Evolutionary conservation across 1,284 basidiomycete genomes (phyloP).

Genomic region (Lignosus rhinocerotis): DNA sequence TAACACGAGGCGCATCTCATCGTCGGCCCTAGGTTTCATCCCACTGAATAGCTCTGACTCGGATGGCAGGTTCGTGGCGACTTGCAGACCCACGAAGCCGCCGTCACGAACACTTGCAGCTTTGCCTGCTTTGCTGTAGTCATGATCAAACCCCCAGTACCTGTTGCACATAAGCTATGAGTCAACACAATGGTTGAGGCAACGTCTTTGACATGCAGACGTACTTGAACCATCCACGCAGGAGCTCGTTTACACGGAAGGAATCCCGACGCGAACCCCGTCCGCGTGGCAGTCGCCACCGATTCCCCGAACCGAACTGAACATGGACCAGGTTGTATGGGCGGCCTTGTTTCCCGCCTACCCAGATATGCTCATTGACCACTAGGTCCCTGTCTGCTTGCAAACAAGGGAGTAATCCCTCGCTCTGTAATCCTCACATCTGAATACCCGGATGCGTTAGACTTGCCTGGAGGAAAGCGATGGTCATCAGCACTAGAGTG

Average conservation of each 20-base stretch:
- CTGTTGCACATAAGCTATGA: not conserved
- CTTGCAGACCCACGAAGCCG: slow-evolving; percentile 1
- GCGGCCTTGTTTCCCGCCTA: slow-evolving; percentile 24
- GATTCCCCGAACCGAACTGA: slow-evolving; percentile 31
- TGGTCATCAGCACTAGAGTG: slow-evolving; percentile 56
- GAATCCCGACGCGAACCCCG: too few species aligned
- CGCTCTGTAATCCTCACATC: slow-evolving; percentile 26
- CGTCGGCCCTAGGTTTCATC: not conserved
- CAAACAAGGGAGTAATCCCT: slow-evolving; percentile 49
- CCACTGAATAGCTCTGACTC: not conserved
- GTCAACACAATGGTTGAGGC: not conserved
- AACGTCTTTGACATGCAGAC: not conserved
- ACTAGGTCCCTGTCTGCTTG: slow-evolving; percentile 36
- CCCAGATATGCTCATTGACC: slow-evolving; percentile 38
- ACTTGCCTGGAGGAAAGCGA: slow-evolving; percentile 54
- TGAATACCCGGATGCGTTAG: not conserved
- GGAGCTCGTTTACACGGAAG: not conserved
- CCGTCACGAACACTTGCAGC: slow-evolving; percentile 12
- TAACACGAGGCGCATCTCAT: not conserved
- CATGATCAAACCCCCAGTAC: slow-evolving; percentile 5
- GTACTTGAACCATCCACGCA: slow-evolving; percentile 1
- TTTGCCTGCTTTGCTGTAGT: not conserved
- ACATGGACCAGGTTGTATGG: slow-evolving; percentile 36
- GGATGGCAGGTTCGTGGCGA: not conserved
- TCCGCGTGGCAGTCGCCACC: slow-evolving; percentile 26